Conservation (phyloP, 495 filamentous ascomycete species). For the Wilcoxina mikolae region DNA sequence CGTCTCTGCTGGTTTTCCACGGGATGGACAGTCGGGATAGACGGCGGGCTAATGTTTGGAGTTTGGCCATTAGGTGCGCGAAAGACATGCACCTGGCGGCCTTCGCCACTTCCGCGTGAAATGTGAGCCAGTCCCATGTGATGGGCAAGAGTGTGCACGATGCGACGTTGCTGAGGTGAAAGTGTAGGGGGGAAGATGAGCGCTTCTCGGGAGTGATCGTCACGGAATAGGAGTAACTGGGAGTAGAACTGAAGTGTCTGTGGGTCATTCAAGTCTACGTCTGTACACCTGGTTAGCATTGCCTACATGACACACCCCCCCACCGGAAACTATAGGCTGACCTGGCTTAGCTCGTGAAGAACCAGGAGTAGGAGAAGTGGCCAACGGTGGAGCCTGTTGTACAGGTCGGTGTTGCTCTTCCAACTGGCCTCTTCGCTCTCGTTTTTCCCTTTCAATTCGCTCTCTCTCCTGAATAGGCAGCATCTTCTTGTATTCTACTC, state of each 20-base stretch:
- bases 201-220: conserved; percentile 58
- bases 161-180: conserved; percentile 67
- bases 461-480: conserved; percentile 85
- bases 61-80: conserved; percentile 37
- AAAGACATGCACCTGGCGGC: conserved; percentile 77
- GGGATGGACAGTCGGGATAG: conserved; percentile 47
- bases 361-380: conserved; percentile 55
- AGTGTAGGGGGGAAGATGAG: conserved; percentile 69
- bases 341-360: conserved; percentile 49
- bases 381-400: conserved; percentile 37
- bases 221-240: conserved; percentile 76
- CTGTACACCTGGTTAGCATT: conserved; percentile 8
- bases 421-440: conserved; percentile 86
- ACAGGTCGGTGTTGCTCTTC: conserved; percentile 89
- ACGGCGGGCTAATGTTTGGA: conserved; percentile 48
- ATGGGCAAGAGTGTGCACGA: conserved; percentile 86
- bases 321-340: conserved; percentile 31
- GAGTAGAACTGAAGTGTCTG: conserved; percentile 75
- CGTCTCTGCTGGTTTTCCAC: conserved; percentile 57
- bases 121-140: conserved; percentile 83
- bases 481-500: conserved; percentile 99
- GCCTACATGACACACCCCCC: not conserved
- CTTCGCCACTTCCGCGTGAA: conserved; percentile 71
- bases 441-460: conserved; percentile 91
- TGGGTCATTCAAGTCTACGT: conserved; percentile 81